These are phyloP conservation scores for Ogataea wickerhamii DNA, from an alignment of 805 yeast genomes.

Conservation along the genomic window DNA sequence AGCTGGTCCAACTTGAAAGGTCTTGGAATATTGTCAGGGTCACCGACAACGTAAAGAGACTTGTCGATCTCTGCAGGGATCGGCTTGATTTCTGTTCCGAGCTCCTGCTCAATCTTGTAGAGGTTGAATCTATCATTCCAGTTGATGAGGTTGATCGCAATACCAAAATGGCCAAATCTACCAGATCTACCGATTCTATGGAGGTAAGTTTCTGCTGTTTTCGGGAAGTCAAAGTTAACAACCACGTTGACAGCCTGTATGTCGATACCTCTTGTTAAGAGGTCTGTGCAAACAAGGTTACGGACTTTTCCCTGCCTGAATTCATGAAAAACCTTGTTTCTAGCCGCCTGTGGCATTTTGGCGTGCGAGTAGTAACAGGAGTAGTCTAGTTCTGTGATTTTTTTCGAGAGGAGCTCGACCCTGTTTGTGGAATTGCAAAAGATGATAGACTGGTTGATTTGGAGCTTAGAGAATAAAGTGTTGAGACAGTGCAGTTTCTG, in stretches of 20 bases:
- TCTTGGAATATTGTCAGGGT: slow-evolving; percentile 71
- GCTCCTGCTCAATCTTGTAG: slow-evolving; percentile 93
- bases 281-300: slow-evolving; percentile 93
- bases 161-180: slow-evolving; percentile 96
- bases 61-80: slow-evolving; percentile 93
- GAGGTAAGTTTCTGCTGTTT: slow-evolving; percentile 93
- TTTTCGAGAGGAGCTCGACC: slow-evolving; percentile 92
- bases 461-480: slow-evolving; percentile 89
- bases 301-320: slow-evolving; percentile 98
- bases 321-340: slow-evolving; percentile 98
- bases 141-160: slow-evolving; percentile 93
- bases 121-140: slow-evolving; percentile 95
- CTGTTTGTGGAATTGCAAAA: slow-evolving; percentile 96
- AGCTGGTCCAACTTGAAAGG: slow-evolving; percentile 74
- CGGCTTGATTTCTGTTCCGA: slow-evolving; percentile 96
- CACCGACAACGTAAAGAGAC: slow-evolving; percentile 81
- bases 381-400: slow-evolving; percentile 93
- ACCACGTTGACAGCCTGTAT: slow-evolving; percentile 98
- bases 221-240: slow-evolving; percentile 97
- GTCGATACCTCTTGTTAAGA: slow-evolving; percentile 97
- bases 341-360: slow-evolving; percentile 93
- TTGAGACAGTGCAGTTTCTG: slow-evolving; percentile 95
- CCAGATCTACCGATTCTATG: slow-evolving; percentile 99
- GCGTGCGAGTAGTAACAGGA: slow-evolving; percentile 98
- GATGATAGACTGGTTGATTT: slow-evolving; percentile 93